Evolutionary conservation across 2,329 filamentous ascomycete species (phyloP).

Genomic region (Neocucurbitaria cava): DNA sequence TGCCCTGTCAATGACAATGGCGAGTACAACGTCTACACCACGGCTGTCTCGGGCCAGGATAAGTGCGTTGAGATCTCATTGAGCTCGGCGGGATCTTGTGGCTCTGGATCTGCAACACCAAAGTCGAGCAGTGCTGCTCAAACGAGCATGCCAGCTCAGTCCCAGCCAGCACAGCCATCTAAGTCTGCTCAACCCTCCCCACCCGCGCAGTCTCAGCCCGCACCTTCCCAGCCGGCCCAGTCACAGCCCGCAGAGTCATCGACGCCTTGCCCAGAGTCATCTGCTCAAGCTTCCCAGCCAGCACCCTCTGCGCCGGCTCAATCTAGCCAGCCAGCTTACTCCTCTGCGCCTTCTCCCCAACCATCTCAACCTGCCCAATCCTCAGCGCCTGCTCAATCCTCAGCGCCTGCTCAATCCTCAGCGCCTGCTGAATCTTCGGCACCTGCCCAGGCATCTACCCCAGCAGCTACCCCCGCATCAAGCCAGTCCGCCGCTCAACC

Average conservation of each 20-base stretch:
- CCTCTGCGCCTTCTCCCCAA: background rate
- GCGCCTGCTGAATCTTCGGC: background rate
- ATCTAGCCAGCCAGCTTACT: background rate
- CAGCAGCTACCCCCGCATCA: background rate
- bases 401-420: background rate
- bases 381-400: background rate
- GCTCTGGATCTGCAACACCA: conserved; percentile 22
- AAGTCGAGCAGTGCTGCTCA: background rate
- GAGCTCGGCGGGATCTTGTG: conserved; percentile 29
- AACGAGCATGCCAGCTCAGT: background rate
- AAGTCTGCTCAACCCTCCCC: background rate
- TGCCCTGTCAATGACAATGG: conserved; percentile 64
- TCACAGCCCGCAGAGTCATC: background rate
- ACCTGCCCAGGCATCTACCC: background rate
- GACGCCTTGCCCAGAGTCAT: background rate
- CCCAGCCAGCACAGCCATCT: conserved; percentile 1
- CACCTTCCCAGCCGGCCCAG: background rate
- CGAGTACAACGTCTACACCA: conserved; percentile 64
- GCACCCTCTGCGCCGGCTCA: background rate
- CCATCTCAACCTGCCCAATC: conserved; percentile 4
- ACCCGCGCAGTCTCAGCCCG: background rate
- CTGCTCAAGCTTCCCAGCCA: background rate
- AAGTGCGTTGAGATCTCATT: conserved; percentile 61
- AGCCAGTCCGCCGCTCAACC: background rate
- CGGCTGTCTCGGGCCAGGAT: conserved; percentile 49